phyloP scores from a whole-genome alignment of 1,284 basidiomycete species.

The Kwoniella shivajii region DNA sequence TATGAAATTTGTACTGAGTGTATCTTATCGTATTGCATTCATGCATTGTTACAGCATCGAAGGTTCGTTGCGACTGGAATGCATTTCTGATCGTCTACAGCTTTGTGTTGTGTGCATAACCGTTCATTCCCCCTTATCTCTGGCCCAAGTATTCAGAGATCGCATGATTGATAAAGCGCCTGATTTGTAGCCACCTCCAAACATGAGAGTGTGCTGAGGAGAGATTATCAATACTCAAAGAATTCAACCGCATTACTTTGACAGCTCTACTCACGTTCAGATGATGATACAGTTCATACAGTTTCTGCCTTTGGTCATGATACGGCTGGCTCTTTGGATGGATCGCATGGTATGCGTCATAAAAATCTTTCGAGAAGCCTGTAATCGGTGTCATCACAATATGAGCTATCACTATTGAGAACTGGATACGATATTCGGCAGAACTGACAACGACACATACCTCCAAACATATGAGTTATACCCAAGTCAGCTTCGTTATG shows the following conservation, averaged over 20 bases:
- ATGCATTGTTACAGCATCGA: too few relatives aligned
- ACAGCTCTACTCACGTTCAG: constrained; percentile 60
- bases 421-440: neutral
- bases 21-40: neutral
- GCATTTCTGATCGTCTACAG: neutral
- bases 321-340: constrained; percentile 72
- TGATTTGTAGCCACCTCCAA: constrained; percentile 45
- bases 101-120: neutral
- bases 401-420: too few relatives aligned
- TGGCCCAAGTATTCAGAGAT: constrained; percentile 37
- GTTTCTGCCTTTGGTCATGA: constrained; percentile 67
- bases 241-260: neutral
- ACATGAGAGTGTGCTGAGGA: constrained; percentile 50
- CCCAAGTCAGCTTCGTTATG: constrained; percentile 86
- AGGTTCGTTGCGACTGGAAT: too few relatives aligned
- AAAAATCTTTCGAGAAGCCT: constrained; percentile 71
- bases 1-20: neutral
- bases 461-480: constrained; percentile 81
- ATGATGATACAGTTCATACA: constrained; percentile 86
- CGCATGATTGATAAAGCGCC: constrained; percentile 47
- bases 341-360: constrained; percentile 69
- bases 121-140: constrained; percentile 12
- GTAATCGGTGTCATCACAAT: too few relatives aligned
- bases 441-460: constrained; percentile 22
- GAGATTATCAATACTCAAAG: neutral